These are phyloP conservation scores for Suillus decipiens DNA, from an alignment of 768 basidiomycete species.

Conservation along the genomic window DNA sequence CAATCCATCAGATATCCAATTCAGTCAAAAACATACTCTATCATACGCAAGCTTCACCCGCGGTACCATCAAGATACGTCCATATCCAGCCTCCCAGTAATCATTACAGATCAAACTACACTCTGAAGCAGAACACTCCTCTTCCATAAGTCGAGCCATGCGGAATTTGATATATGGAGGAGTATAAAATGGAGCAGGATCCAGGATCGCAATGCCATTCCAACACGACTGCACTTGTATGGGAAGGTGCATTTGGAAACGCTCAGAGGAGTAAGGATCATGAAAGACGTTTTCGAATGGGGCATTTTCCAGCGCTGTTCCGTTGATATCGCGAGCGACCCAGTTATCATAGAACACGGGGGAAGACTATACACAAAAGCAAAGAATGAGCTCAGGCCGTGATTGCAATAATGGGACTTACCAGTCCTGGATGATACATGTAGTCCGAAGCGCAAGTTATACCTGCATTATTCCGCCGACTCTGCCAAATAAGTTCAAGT, in stretches of 20 bases:
- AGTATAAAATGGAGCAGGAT: constrained; percentile 93
- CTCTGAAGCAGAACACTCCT: constrained; percentile 94
- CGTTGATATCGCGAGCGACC: constrained; percentile 99
- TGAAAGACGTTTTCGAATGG: constrained; percentile 96
- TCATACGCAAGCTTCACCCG: constrained; percentile 97
- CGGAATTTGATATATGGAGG: constrained; percentile 92
- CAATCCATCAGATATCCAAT: constrained; percentile 9
- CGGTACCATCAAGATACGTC: constrained; percentile 97
- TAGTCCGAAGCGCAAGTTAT: constrained; percentile 99
- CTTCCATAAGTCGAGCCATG: constrained; percentile 87
- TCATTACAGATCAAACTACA: constrained; percentile 98
- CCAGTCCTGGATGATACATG: constrained; percentile 98
- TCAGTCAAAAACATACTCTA: constrained; percentile 48
- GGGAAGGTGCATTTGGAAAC: constrained; percentile 92
- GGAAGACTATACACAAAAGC: constrained; percentile 36
- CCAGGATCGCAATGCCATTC: constrained; percentile 96
- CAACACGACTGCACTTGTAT: constrained; percentile 97
- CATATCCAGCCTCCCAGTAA: constrained; percentile 96
- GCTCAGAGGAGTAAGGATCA: constrained; percentile 67
- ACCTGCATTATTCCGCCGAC: constrained; percentile 89
- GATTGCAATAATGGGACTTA: constrained; percentile 34
- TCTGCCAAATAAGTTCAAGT: constrained; percentile 97
- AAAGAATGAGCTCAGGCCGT: neutral
- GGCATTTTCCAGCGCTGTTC: constrained; percentile 96
- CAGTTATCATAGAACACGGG: constrained; percentile 99